Evolutionary conservation across 2,329 filamentous ascomycete species (phyloP).

Genomic region (Truncatella angustata): DNA sequence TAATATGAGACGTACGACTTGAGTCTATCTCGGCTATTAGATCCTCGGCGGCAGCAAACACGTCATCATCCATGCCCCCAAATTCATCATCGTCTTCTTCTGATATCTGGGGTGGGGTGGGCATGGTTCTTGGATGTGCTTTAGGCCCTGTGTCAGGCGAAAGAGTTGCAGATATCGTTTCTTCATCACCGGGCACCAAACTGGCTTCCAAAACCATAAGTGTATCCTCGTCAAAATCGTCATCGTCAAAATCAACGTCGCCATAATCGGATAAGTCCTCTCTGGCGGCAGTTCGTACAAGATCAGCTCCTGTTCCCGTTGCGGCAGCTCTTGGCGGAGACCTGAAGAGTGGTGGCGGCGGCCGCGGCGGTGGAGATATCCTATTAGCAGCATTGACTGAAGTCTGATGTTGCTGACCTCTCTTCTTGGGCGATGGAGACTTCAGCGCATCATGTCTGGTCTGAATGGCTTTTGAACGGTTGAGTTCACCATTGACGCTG

Average conservation of each 20-base stretch:
- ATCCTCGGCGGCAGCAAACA: slow-evolving; percentile 47
- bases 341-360: slow-evolving; percentile 12
- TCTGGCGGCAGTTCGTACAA: neutral
- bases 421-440: slow-evolving; percentile 46
- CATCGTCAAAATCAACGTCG: slow-evolving; percentile 50
- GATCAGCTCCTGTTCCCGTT: neutral
- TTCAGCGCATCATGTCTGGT: slow-evolving; percentile 28
- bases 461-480: slow-evolving; percentile 36
- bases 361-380: slow-evolving; percentile 19
- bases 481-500: slow-evolving; percentile 57
- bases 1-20: slow-evolving; percentile 16
- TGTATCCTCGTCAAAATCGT: slow-evolving; percentile 50
- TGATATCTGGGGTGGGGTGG: neutral
- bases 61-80: slow-evolving; percentile 64
- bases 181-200: slow-evolving; percentile 14
- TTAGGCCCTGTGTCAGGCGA: slow-evolving; percentile 16
- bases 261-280: slow-evolving; percentile 47
- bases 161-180: slow-evolving; percentile 11
- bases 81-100: slow-evolving; percentile 54
- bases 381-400: slow-evolving; percentile 16
- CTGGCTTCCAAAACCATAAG: slow-evolving; percentile 53
- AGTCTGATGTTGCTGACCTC: slow-evolving; percentile 13
- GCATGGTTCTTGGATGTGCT: slow-evolving; percentile 8
- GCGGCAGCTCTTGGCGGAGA: slow-evolving; percentile 2
- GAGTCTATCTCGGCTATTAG: slow-evolving; percentile 36